These are phyloP conservation scores for Umbelopsis sp. DNA, from an alignment of 192 early-diverging fungal species.

Conservation along the genomic window DNA sequence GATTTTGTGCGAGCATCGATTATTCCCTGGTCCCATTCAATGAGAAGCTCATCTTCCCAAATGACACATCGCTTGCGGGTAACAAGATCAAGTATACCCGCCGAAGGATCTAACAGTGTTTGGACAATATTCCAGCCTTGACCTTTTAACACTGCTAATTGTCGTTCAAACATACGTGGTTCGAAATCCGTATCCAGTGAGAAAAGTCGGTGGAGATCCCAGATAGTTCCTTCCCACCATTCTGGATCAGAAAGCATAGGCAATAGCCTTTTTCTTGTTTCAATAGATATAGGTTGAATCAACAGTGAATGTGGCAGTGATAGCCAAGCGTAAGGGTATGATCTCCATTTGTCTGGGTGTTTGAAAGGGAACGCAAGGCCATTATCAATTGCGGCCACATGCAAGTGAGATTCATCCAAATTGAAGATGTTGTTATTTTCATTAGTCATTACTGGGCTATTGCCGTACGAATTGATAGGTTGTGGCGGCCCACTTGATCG, in stretches of 20 bases:
- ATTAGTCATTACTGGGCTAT: neutral
- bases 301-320: constrained; percentile 66
- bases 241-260: constrained; percentile 63
- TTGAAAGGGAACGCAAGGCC: constrained; percentile 94
- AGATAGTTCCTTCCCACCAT: constrained; percentile 82
- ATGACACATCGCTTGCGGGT: constrained; percentile 47
- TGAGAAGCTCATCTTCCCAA: constrained; percentile 49
- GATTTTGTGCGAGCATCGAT: neutral
- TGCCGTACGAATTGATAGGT: constrained; percentile 21
- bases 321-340: constrained; percentile 92
- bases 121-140: constrained; percentile 86
- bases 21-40: constrained; percentile 32
- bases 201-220: constrained; percentile 68
- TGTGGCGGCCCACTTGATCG: constrained; percentile 9
- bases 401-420: constrained; percentile 53
- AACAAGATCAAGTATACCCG: constrained; percentile 56
- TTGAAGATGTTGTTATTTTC: neutral
- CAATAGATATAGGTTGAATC: constrained; percentile 64
- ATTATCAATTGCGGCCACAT: constrained; percentile 90
- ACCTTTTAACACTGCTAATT: constrained; percentile 82
- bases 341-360: constrained; percentile 86
- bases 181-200: constrained; percentile 77
- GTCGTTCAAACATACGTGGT: constrained; percentile 76
- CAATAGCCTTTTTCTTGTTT: constrained; percentile 69
- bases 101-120: constrained; percentile 56